Conservation (phyloP, 441 rosid genomes). For the Eruca vesicaria region DNA sequence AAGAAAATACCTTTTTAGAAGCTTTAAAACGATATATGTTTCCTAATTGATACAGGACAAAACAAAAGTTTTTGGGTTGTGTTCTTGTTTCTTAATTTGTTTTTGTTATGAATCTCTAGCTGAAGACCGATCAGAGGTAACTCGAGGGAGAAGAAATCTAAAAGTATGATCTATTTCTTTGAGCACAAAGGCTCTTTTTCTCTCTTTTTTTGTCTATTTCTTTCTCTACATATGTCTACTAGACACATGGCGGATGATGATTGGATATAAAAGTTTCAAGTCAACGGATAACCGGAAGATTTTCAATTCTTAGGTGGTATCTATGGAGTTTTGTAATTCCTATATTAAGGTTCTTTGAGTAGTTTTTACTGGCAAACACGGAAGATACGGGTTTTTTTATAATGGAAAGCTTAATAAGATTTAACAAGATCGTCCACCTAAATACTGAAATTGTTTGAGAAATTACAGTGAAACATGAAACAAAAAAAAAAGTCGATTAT, state of each 20-base stretch:
- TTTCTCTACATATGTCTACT: not conserved
- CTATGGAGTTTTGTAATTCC: not conserved
- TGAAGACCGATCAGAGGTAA: not conserved
- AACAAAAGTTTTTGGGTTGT: not conserved
- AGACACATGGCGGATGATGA: not conserved
- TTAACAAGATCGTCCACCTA: not conserved
- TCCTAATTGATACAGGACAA: not conserved
- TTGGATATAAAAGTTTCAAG: not conserved
- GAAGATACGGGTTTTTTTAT: not conserved
- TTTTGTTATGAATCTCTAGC: not conserved
- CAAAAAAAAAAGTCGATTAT: constrained; percentile 22
- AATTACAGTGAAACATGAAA: not conserved
- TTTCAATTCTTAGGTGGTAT: not conserved
- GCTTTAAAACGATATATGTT: not conserved
- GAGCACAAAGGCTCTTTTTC: not conserved
- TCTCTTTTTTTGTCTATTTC: not conserved
- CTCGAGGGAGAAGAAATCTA: not conserved
- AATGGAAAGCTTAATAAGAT: not conserved
- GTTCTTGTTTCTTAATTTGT: not conserved
- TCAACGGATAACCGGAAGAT: not conserved
- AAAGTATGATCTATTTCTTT: not conserved
- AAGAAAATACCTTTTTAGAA: not conserved
- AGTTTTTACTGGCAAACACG: not conserved
- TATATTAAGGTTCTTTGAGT: not conserved
- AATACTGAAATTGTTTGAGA: not conserved